Evolutionary conservation across 2,329 filamentous ascomycete species (phyloP).

Genomic region (Thielaviopsis euricoi): DNA sequence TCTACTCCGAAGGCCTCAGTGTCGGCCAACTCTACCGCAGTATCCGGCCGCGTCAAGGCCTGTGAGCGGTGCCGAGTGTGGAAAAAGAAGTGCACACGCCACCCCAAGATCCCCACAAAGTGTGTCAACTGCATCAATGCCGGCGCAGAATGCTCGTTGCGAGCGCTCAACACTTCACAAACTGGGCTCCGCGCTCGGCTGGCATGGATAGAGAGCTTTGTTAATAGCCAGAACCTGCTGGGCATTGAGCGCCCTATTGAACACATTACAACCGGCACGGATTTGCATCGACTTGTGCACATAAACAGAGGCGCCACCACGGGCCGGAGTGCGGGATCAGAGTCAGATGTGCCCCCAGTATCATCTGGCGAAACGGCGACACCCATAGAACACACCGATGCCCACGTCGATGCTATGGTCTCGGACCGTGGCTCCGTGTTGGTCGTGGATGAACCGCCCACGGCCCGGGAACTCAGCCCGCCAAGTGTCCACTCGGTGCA

Average conservation of each 20-base stretch:
- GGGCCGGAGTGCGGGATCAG: neutral
- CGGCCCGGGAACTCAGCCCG: neutral
- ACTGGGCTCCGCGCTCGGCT: conserved; percentile 1
- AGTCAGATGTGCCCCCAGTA: neutral
- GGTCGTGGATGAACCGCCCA: too few relatives aligned
- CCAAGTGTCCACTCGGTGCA: neutral
- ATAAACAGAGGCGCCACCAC: neutral
- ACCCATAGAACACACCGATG: neutral
- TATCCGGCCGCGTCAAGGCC: conserved; percentile 3
- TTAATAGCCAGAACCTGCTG: conserved; percentile 1
- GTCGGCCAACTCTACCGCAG: neutral
- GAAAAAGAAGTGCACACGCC: conserved; percentile 6
- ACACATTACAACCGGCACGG: conserved; percentile 4
- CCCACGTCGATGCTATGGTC: neutral
- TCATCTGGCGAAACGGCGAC: neutral
- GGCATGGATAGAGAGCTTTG: conserved; percentile 5
- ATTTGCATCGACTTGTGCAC: neutral
- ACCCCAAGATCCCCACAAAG: conserved; percentile 5
- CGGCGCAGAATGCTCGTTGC: conserved; percentile 6
- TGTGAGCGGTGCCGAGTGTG: conserved; percentile 7
- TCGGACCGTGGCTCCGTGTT: neutral
- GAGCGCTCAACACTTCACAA: conserved; percentile 3
- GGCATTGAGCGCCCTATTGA: conserved; percentile 3
- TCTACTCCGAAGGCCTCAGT: neutral
- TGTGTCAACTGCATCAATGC: conserved; percentile 8